Evolutionary conservation across 164 flowering plant genomes (phyloP), one percentile per base, ranked within the genome.

Genomic region (Protea cynaroides): DNA sequence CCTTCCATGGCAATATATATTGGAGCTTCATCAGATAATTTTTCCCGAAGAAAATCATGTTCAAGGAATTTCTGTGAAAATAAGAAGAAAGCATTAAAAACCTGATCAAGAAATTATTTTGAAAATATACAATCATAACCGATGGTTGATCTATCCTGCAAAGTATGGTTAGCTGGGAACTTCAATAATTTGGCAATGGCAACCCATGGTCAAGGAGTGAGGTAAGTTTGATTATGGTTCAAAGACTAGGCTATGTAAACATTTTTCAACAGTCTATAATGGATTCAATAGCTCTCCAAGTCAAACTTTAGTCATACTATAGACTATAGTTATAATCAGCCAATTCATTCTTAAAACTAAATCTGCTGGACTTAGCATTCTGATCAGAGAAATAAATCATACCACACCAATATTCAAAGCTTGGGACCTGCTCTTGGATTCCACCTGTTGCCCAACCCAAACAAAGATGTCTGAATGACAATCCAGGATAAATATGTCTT

Each of bases 401-500:
- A 95, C 99, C 90, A 86, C 96, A 9, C 88, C 99, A 79, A 95
- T 87, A 34, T 79, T 69, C 71, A 95, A 77, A 61, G 97, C 92
- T 40, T 88, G 83, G 73, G 72, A 47, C 76, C 72, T 86, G 46
- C 51, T 80, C 75, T 87, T 89, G 56, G 89, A 51, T 37, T 86
- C 92, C 57, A 88, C 92, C 67, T 84, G 86, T 71, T 92, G 90
- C 56, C 99, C 99, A 46, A 95, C 80, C 99, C 99, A 95, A 34
- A 95, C 87, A 78, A 80, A 95, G 56, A 95, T 80, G 52, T 88
- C 97, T 0, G 94, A 85, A 69, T 86, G 94, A 75, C 89, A 85
- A 77, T 95, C 97, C 68, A 95, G 71, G 73, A 95, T 82, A 71
- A 82, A 92, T 63, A 86, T 78, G 77, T 95, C 99, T 82, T 95